These are phyloP conservation scores for Zasmidium citrigriseum DNA, from an alignment of 2,329 filamentous ascomycete genomes.

Conservation along the genomic window DNA sequence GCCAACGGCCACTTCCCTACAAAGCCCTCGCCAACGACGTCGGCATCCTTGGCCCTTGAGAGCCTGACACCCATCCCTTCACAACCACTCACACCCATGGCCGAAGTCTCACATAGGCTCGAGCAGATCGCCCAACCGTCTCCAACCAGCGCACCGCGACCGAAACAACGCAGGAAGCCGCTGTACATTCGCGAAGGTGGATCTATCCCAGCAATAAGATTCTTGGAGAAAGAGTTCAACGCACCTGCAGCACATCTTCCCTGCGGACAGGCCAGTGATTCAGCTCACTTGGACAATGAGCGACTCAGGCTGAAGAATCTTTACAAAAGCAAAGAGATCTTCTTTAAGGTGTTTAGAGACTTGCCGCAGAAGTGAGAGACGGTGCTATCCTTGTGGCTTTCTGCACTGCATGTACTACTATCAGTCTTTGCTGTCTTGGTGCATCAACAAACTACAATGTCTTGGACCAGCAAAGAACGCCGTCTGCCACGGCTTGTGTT, in stretches of 20 bases:
- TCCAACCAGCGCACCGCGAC: constrained; percentile 32
- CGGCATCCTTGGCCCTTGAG: constrained; percentile 52
- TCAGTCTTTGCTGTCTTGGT: not conserved
- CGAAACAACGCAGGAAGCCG: constrained; percentile 55
- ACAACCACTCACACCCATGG: constrained; percentile 23
- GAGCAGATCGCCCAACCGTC: constrained; percentile 38
- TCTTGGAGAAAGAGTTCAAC: constrained; percentile 89
- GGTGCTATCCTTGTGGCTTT: not conserved
- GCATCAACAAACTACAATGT: not conserved
- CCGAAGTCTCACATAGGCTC: constrained; percentile 26
- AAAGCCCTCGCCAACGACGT: constrained; percentile 52
- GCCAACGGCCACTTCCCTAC: constrained; percentile 24
- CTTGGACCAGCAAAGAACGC: not conserved
- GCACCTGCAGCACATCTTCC: constrained; percentile 91
- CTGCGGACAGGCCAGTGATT: constrained; percentile 91
- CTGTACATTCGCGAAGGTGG: constrained; percentile 95
- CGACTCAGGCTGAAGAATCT: constrained; percentile 84
- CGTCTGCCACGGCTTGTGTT: not conserved
- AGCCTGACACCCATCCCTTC: constrained; percentile 36
- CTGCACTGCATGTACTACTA: not conserved
- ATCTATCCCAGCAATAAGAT: constrained; percentile 90
- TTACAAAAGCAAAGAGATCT: constrained; percentile 88
- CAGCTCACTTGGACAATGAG: constrained; percentile 94
- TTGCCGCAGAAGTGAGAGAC: constrained; percentile 29
- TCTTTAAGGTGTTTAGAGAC: constrained; percentile 72